Evolutionary conservation across 805 yeast genomes (phyloP), one percentile per base, ranked within the genome.

Genomic region (Isabelozyma pseudorhagii): DNA sequence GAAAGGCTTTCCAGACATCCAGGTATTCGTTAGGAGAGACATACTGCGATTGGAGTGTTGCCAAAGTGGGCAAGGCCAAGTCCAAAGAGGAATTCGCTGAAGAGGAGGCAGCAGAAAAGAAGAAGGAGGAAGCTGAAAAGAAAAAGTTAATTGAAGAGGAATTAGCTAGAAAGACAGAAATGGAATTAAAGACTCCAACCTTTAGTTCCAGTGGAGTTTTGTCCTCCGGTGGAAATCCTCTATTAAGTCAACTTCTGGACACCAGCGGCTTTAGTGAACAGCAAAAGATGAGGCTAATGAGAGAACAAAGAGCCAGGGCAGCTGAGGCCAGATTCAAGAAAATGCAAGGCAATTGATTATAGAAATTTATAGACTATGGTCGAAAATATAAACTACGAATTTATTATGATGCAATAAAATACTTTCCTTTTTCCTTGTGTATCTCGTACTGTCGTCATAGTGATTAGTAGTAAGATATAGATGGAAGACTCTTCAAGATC

Each of bases 241-340:
- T 54, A 14, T 54, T 63, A 1, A 68, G 65, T 49, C 41, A 76
- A 69, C 54, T 61, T 6, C 69, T 72, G 18, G 82, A 82, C 43
- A 58, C 84, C 47, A 77, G 79, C 42, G 84, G 91, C 0, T 72
- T 93, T 48, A 78, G 83, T 7, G 90, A 84, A 1, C 89, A 83
- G 25, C 97, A 92, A 55, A 79, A 82, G 59, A 76, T 78, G 78
- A 79, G 84, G 59, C 69, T 94, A 17, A 91, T 92, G 87, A 81
- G 99, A 52, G 99, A 94, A 60, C 92, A 92, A 61, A 77, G 98
- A 48, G 97, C 97, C 0, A 79, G 98, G 48, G 99, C 99, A 0
- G 97, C 96, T 0, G 98, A 94, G 64, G 96, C 93, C 0, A 77
- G 99, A 57, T 58, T 89, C 48, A 66, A 61, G 40, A 46, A 40